Conservation (phyloP, 345 rosid species). For the Passiflora organensis region DNA sequence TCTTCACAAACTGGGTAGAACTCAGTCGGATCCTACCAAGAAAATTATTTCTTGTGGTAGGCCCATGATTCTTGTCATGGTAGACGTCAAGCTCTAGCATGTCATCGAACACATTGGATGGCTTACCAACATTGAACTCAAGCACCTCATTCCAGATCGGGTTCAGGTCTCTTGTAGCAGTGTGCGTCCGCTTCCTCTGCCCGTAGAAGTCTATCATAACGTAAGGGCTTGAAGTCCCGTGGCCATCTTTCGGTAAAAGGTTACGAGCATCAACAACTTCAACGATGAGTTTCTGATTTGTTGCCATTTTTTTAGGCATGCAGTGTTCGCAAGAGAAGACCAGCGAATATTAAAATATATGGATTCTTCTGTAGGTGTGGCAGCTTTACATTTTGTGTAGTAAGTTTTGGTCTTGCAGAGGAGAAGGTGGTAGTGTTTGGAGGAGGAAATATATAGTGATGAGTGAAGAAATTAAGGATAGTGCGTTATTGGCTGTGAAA, state of each 20-base stretch:
- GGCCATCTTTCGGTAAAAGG: constrained; percentile 73
- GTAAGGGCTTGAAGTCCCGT: constrained; percentile 84
- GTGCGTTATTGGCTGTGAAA: constrained; percentile 3
- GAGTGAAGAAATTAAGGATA: neutral
- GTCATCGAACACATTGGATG: constrained; percentile 54
- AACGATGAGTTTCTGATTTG: constrained; percentile 53
- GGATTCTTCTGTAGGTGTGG: neutral
- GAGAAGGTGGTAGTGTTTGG: constrained; percentile 1
- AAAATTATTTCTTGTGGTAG: constrained; percentile 53
- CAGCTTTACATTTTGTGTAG: constrained; percentile 1
- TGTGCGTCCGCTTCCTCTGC: constrained; percentile 54
- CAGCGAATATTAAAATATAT: too few relatives aligned
- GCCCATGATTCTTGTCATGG: constrained; percentile 73
- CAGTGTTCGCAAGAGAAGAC: neutral
- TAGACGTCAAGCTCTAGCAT: constrained; percentile 62
- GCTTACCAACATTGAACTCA: constrained; percentile 57
- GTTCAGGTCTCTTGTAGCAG: constrained; percentile 55
- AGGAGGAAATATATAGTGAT: constrained; percentile 3
- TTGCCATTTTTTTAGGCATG: constrained; percentile 22
- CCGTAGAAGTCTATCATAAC: constrained; percentile 74
- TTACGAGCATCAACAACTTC: constrained; percentile 77
- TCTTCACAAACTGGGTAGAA: constrained; percentile 63
- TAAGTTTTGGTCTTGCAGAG: neutral
- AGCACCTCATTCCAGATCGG: constrained; percentile 74
- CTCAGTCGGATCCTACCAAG: constrained; percentile 64